Percentiles rank a stretch among this genome's conserved stretches.
Evolutionary conservation across 176 grass and related monocot species (phyloP).

Genomic region (Miscanthus lutarioriparius): DNA sequence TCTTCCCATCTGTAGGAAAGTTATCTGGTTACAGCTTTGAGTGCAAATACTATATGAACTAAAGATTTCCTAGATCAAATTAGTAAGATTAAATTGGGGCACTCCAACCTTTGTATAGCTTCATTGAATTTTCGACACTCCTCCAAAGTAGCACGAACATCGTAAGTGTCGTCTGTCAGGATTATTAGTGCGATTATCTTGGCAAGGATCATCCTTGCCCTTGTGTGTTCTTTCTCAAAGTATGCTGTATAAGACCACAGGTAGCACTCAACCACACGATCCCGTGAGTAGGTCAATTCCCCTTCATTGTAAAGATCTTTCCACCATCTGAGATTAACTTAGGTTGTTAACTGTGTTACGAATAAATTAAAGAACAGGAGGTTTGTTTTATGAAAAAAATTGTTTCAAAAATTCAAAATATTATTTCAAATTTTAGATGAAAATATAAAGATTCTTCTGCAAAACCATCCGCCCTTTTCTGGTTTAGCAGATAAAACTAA

Average conservation of each 20-base stretch:
- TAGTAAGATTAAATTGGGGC: not conserved
- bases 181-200: slow-evolving; percentile 40
- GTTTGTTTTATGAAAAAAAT: not conserved
- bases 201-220: slow-evolving; percentile 43
- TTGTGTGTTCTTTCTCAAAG: slow-evolving; percentile 38
- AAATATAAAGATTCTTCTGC: not conserved
- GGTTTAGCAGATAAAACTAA: not conserved
- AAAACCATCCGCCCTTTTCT: not conserved
- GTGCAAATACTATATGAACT: not conserved
- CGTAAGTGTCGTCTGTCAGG: slow-evolving; percentile 45
- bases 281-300: slow-evolving; percentile 32
- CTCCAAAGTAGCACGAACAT: slow-evolving; percentile 42
- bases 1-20: slow-evolving; percentile 44
- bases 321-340: slow-evolving; percentile 39
- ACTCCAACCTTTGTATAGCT: slow-evolving; percentile 46
- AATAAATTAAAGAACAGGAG: not conserved
- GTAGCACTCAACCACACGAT: slow-evolving; percentile 48
- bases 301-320: slow-evolving; percentile 35
- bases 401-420: too few relatives aligned
- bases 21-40: not conserved
- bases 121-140: slow-evolving; percentile 39
- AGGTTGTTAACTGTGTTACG: not conserved
- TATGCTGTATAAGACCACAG: slow-evolving; percentile 36
- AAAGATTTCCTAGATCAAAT: not conserved
- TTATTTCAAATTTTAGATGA: not conserved